phyloP scores from a whole-genome alignment of 768 basidiomycete species.

The Xerocomellus dryophilus region DNA sequence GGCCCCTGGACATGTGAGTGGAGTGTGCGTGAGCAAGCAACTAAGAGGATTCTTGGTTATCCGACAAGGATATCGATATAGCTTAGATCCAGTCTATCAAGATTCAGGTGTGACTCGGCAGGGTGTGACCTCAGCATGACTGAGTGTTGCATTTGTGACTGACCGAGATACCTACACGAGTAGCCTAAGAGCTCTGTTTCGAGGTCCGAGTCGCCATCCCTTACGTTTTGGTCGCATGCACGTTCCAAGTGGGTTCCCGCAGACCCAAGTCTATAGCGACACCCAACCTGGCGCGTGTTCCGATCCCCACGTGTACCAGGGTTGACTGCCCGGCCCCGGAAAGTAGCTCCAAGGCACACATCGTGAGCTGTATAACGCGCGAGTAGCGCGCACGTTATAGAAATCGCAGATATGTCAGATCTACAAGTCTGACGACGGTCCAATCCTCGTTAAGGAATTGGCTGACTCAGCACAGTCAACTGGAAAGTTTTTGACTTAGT shows the following conservation, averaged over 20 bases:
- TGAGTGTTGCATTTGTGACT: background rate
- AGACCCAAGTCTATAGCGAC: background rate
- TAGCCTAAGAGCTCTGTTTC: too few species aligned
- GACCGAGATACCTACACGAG: too few species aligned
- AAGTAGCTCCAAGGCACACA: background rate
- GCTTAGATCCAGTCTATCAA: background rate
- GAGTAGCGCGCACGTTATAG: background rate
- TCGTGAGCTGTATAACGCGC: background rate
- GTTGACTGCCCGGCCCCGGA: background rate
- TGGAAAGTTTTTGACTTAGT: background rate
- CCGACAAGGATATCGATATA: background rate
- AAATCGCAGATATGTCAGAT: background rate
- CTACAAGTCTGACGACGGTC: background rate
- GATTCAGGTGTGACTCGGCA: too few species aligned
- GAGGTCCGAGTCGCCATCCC: background rate
- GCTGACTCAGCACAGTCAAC: constrained; percentile 15
- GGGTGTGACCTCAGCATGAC: background rate
- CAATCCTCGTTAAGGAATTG: background rate
- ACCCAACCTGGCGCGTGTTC: background rate
- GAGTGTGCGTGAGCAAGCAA: background rate
- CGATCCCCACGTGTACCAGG: background rate
- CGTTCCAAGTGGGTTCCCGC: background rate
- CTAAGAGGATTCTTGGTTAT: background rate
- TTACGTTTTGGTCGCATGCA: background rate
- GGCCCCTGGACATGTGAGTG: background rate